Evolutionary conservation across 768 basidiomycete species (phyloP), one percentile per base, ranked within the genome.

Genomic region (Collybia nuda): DNA sequence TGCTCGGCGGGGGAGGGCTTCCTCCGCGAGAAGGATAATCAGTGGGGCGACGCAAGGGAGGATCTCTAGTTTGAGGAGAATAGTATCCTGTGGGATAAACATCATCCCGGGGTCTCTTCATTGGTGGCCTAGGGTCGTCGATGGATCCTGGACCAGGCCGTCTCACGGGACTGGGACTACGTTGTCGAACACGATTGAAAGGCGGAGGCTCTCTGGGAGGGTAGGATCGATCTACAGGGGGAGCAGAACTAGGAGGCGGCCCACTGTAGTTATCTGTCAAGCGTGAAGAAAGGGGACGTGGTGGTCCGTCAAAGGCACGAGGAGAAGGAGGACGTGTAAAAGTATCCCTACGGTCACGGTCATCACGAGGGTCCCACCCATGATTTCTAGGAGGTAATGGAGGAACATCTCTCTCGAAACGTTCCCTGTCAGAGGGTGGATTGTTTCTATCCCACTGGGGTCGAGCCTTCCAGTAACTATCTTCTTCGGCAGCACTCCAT

Each of bases 101-200:
- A 24, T 80, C 78, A n/a, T 79, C 78, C 1, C 78, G 68, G 1
- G 66, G 37, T 29, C 79, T 67, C 48, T 80, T 80, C 41, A 71
- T 24, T 2, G 77, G 76, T 6, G 78, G 78, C 19, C 78, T 67
- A 19, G 64, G 19, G 39, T 76, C 78, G 19, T 75, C 76, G 1
- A 64, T 55, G 8, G 64, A 49, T 2, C 54, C 59, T 12, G 61
- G 66, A 0, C 63, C 67, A 23, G 67, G 58, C 12, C 76, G 61
- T 26, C 70, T 62, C 2, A 67, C 53, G 28, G 73, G 72, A 60
- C 75, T 80, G 3, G 74, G 69, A 51, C 78, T 80, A 37, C 77
- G 69, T 9, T 56, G 68, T n/a, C 79, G 70, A 18, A 77, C 68
- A 4, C 77, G 71, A n/a, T 65, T 66, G 52, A 70, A 74, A 5